Evolutionary conservation across 108 stramenopile species (phyloP).

Genomic region (Skeletonema potamos): DNA sequence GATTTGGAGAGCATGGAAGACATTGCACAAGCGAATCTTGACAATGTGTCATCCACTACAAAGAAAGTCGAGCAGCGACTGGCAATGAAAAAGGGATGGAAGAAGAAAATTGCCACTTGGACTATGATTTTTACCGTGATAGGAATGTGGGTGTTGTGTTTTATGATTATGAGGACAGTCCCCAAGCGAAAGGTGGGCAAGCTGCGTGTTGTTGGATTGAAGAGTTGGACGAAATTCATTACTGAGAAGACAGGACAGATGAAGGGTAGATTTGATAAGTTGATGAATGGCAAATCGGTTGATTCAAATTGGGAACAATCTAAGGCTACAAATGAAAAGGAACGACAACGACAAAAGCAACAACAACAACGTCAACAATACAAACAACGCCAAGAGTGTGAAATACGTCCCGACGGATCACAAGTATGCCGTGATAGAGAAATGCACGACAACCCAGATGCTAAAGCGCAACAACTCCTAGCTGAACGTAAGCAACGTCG

Average conservation of each 20-base stretch:
- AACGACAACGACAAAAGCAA: constrained; percentile 2
- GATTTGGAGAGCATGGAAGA: constrained; percentile 66
- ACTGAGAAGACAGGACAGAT: background rate
- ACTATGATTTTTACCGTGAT: constrained; percentile 37
- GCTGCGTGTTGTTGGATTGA: background rate
- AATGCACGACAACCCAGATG: background rate
- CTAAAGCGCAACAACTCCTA: constrained; percentile 9
- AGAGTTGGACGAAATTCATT: background rate
- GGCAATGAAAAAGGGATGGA: constrained; percentile 38
- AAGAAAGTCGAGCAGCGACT: constrained; percentile 56
- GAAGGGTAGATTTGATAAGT: background rate
- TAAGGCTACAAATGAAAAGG: background rate
- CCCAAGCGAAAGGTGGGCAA: constrained; percentile 31
- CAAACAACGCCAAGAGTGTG: constrained; percentile 5
- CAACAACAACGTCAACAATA: constrained; percentile 12
- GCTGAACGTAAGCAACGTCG: constrained; percentile 17
- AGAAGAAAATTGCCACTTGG: constrained; percentile 39
- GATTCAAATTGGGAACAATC: constrained; percentile 4
- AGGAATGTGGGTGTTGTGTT: constrained; percentile 36
- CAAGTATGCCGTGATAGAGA: constrained; percentile 12
- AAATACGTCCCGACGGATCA: constrained; percentile 19
- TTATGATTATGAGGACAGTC: constrained; percentile 43
- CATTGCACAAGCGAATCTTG: constrained; percentile 64
- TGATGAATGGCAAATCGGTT: background rate
- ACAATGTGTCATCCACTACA: constrained; percentile 54